Conservation (phyloP, 768 basidiomycete genomes). For the Macrolepiota fuliginosa region DNA sequence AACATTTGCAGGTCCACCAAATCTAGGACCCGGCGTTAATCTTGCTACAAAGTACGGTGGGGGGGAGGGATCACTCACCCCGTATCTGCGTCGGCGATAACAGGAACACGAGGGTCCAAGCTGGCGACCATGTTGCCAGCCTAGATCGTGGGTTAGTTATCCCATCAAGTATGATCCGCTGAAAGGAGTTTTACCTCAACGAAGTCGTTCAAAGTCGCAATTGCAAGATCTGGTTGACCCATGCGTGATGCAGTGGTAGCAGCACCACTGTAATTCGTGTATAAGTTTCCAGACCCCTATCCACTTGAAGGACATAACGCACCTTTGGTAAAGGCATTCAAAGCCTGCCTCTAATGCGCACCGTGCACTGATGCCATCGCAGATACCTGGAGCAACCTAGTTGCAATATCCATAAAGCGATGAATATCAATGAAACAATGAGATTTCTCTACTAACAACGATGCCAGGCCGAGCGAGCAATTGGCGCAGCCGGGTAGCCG, state of each 20-base stretch:
- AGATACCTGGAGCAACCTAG: constrained; percentile 73
- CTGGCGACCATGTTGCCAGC: constrained; percentile 70
- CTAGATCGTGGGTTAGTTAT: constrained; percentile 22
- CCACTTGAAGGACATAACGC: neutral
- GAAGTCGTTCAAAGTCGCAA: constrained; percentile 76
- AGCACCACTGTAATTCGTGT: constrained; percentile 48
- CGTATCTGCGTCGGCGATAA: constrained; percentile 79
- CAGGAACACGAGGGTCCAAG: constrained; percentile 58
- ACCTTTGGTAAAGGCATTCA: constrained; percentile 74
- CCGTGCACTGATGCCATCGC: constrained; percentile 76
- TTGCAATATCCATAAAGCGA: neutral
- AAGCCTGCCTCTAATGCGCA: constrained; percentile 80
- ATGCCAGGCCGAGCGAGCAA: constrained; percentile 70
- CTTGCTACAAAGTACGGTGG: neutral
- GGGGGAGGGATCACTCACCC: constrained; percentile 39
- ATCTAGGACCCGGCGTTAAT: constrained; percentile 25
- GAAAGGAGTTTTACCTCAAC: constrained; percentile 40
- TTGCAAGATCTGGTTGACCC: constrained; percentile 75
- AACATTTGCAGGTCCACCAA: constrained; percentile 72
- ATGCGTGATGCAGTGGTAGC: constrained; percentile 80
- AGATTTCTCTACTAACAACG: constrained; percentile 44
- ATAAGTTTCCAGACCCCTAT: neutral
- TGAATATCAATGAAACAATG: neutral
- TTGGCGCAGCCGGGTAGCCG: constrained; percentile 71
- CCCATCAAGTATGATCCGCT: neutral